Conservation (phyloP, 2,329 filamentous ascomycete species). For the Fusarium beomiforme region DNA sequence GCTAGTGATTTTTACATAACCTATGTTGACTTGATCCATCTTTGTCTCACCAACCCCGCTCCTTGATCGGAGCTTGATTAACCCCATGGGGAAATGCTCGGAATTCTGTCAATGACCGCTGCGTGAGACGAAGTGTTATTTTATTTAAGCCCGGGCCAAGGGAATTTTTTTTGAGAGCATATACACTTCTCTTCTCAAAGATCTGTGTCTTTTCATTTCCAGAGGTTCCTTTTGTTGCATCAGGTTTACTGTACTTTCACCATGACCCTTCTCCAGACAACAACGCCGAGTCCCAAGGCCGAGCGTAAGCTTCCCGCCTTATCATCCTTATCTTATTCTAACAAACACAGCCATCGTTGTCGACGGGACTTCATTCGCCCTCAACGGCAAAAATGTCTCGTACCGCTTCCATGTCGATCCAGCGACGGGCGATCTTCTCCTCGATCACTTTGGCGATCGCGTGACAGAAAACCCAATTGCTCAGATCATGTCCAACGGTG, state of each 20-base stretch:
- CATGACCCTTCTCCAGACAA: neutral
- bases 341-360: conserved; percentile 58
- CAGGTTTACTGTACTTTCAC: too few relatives aligned
- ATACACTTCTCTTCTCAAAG: too few relatives aligned
- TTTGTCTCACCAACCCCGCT: conserved; percentile 3
- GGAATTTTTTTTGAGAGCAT: neutral
- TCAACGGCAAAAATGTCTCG: conserved; percentile 65
- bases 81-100: conserved; percentile 31
- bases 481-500: conserved; percentile 46
- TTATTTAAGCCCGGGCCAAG: neutral
- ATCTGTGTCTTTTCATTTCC: neutral
- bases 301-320: neutral
- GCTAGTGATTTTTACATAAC: neutral
- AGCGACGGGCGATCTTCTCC: conserved; percentile 64
- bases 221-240: neutral
- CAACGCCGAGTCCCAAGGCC: neutral
- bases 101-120: neutral
- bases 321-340: neutral
- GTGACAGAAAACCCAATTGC: conserved; percentile 60
- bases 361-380: conserved; percentile 64
- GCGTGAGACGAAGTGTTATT: neutral
- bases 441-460: conserved; percentile 69
- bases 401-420: conserved; percentile 72
- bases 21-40: neutral
- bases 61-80: neutral